Percentiles rank a stretch among this genome's conserved stretches.
Conservation (phyloP, 2,329 filamentous ascomycete genomes). For the Triangularia setosa region DNA sequence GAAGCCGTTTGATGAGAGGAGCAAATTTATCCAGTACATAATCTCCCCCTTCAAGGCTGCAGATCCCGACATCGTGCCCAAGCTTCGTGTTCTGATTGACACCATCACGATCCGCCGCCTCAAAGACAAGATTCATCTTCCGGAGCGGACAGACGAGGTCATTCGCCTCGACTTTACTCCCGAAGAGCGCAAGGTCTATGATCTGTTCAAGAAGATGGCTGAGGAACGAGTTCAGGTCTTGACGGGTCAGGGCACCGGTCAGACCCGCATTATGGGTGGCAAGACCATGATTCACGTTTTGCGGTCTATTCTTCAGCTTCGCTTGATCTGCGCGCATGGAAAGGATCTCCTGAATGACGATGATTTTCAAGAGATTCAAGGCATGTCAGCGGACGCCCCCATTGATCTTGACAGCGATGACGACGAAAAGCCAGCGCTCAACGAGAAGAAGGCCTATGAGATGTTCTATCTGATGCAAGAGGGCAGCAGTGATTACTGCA, state of each 20-base stretch:
- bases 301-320: constrained; percentile 83
- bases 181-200: constrained; percentile 74
- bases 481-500: constrained; percentile 71
- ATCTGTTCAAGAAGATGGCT: constrained; percentile 78
- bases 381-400: constrained; percentile 76
- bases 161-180: constrained; percentile 70
- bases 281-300: constrained; percentile 92
- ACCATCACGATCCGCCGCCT: constrained; percentile 89
- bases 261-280: constrained; percentile 67
- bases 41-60: constrained; percentile 82
- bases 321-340: constrained; percentile 91
- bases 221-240: constrained; percentile 76
- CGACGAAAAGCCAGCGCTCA: constrained; percentile 51
- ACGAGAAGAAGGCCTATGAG: constrained; percentile 73
- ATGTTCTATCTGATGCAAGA: constrained; percentile 82
- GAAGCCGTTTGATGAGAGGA: constrained; percentile 76
- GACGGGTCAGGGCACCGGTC: constrained; percentile 48
- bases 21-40: constrained; percentile 74
- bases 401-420: constrained; percentile 85
- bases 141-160: constrained; percentile 67
- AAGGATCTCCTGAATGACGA: constrained; percentile 82
- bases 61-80: constrained; percentile 77
- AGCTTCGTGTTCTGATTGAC: constrained; percentile 83
- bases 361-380: constrained; percentile 75
- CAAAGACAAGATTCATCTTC: constrained; percentile 86